Percentiles rank a stretch among this genome's conserved stretches.
These are phyloP conservation scores for Cordyceps tenuipes DNA, from an alignment of 2,329 filamentous ascomycete species.

Conservation along the genomic window DNA sequence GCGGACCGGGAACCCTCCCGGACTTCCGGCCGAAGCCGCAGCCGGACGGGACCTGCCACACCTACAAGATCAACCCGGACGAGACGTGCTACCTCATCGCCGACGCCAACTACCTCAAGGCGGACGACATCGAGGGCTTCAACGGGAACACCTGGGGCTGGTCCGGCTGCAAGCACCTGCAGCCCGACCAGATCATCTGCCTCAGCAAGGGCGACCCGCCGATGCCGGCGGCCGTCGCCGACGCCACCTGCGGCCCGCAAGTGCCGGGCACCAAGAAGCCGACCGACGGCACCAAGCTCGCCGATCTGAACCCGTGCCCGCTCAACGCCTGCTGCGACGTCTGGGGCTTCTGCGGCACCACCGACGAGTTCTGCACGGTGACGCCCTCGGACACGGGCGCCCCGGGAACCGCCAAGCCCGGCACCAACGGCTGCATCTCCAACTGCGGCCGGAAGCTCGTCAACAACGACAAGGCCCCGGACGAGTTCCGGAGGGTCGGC, in stretches of 20 bases:
- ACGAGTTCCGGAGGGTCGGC: constrained; percentile 16
- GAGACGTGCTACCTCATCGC: background rate
- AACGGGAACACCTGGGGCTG: constrained; percentile 21
- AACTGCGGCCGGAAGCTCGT: constrained; percentile 12
- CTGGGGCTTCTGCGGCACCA: constrained; percentile 35
- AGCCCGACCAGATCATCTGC: constrained; percentile 17
- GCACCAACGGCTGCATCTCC: constrained; percentile 21
- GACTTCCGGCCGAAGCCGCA: background rate
- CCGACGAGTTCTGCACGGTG: constrained; percentile 28
- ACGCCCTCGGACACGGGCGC: constrained; percentile 20
- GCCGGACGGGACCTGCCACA: constrained; percentile 4
- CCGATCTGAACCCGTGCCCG: constrained; percentile 22
- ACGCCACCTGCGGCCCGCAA: constrained; percentile 24
- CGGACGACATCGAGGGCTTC: background rate
- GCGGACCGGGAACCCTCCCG: background rate
- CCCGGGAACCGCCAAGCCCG: constrained; percentile 27
- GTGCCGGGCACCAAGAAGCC: constrained; percentile 16
- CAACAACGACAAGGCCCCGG: background rate
- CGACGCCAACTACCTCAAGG: background rate
- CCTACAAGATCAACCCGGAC: background rate
- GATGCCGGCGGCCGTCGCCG: constrained; percentile 18
- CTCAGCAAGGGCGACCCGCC: constrained; percentile 22
- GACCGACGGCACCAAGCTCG: constrained; percentile 11
- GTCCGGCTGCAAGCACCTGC: constrained; percentile 16
- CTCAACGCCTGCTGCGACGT: constrained; percentile 26